Evolutionary conservation across 495 filamentous ascomycete genomes (phyloP).

Genomic region (Penicillium chermesinum): DNA sequence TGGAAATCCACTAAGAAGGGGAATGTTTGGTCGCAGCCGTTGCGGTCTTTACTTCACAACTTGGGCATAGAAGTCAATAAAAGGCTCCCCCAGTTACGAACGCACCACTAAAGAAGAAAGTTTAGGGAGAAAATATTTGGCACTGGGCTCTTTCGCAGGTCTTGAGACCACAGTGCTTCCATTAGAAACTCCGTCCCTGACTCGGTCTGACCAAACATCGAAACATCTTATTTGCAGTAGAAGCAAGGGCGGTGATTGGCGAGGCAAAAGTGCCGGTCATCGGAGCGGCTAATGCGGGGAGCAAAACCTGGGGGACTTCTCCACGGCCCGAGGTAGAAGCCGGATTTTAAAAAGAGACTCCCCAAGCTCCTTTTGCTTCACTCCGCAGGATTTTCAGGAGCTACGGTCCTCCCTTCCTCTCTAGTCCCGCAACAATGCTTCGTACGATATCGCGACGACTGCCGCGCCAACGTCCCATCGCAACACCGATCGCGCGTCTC

Average conservation of each 20-base stretch:
- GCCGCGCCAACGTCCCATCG: slow-evolving; percentile 26
- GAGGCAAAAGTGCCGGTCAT: not conserved
- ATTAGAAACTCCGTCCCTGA: too few species aligned
- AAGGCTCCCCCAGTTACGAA: too few species aligned
- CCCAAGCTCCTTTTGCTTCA: not conserved
- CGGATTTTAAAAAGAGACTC: not conserved
- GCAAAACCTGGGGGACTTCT: not conserved
- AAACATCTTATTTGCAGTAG: too few species aligned
- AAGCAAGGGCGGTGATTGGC: not conserved
- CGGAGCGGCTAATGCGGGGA: not conserved
- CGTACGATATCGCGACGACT: slow-evolving; percentile 33
- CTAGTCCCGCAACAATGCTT: slow-evolving; percentile 24
- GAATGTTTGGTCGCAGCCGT: too few species aligned
- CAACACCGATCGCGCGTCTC: slow-evolving; percentile 18
- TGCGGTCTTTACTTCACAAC: too few species aligned
- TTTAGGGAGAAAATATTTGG: too few species aligned
- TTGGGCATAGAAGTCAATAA: too few species aligned
- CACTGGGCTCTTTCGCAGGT: too few species aligned
- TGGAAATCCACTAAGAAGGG: slow-evolving; percentile 35
- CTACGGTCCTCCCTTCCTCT: not conserved
- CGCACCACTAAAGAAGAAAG: too few species aligned
- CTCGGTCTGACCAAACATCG: too few species aligned
- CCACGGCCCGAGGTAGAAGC: slow-evolving; percentile 1
- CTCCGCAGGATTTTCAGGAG: not conserved
- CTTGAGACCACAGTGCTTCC: too few species aligned